Evolutionary conservation across 1,284 basidiomycete genomes (phyloP).

Genomic region (Entoloma clypeatum): DNA sequence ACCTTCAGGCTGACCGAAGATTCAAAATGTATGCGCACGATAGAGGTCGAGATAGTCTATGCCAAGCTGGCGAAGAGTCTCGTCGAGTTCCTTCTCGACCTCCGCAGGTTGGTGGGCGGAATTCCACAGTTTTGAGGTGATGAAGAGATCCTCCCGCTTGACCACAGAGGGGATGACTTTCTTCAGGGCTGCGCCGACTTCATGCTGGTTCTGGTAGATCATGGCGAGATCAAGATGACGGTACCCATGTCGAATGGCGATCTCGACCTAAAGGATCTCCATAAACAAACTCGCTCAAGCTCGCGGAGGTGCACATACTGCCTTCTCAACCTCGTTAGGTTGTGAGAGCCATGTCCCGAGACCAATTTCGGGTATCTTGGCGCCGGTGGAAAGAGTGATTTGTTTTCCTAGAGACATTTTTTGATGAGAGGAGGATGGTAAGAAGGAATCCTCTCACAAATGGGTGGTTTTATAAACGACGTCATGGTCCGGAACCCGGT

Average conservation of each 20-base stretch:
- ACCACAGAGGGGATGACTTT: constrained; percentile 79
- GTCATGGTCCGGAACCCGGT: no score
- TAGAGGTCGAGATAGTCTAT: constrained; percentile 80
- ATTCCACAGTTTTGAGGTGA: constrained; percentile 85
- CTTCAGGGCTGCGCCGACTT: constrained; percentile 68
- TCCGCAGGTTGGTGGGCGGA: constrained; percentile 55
- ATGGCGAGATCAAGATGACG: constrained; percentile 78
- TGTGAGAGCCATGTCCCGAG: constrained; percentile 82
- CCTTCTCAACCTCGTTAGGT: constrained; percentile 73
- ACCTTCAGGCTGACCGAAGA: constrained; percentile 6
- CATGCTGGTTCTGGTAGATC: constrained; percentile 72
- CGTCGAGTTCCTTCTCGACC: constrained; percentile 72
- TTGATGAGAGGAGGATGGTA: constrained; percentile 2
- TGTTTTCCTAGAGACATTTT: constrained; percentile 58
- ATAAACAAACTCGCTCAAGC: constrained; percentile 6
- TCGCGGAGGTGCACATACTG: constrained; percentile 40
- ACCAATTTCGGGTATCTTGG: constrained; percentile 66
- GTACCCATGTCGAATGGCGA: constrained; percentile 71
- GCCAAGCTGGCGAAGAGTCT: constrained; percentile 70
- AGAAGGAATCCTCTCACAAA: neutral
- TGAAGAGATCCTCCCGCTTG: constrained; percentile 77
- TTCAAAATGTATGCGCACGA: constrained; percentile 35
- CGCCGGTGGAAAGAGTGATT: constrained; percentile 50
- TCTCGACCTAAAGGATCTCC: constrained; percentile 51
- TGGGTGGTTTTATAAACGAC: no score